phyloP scores from a whole-genome alignment of 805 yeast genomes.

The Saccharomycopsis microspora region DNA sequence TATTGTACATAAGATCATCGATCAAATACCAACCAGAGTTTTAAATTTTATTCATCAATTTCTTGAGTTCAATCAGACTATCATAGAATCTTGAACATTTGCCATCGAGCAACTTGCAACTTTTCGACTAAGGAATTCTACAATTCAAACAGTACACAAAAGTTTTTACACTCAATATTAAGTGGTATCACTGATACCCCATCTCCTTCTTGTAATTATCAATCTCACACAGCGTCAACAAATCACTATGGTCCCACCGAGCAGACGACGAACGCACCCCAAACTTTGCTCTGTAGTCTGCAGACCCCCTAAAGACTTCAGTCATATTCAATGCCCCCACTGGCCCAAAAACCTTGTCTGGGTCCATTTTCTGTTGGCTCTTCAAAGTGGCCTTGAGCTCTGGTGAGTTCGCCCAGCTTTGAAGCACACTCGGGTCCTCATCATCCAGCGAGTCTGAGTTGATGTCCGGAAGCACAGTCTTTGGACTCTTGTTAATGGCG shows the following conservation, averaged over 20 bases:
- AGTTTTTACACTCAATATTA: neutral
- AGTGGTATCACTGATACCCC: constrained; percentile 32
- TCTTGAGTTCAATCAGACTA: no score
- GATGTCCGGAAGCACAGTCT: constrained; percentile 32
- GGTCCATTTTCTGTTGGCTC: constrained; percentile 44
- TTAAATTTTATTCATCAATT: no score
- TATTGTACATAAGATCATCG: no score
- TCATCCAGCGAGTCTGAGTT: constrained; percentile 45
- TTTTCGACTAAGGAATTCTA: no score
- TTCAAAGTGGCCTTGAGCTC: constrained; percentile 34
- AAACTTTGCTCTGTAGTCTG: neutral
- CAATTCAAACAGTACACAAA: no score
- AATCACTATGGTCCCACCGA: constrained; percentile 9
- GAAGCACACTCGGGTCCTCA: constrained; percentile 34
- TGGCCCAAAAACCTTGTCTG: constrained; percentile 63
- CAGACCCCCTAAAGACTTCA: constrained; percentile 44
- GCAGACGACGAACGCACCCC: constrained; percentile 11
- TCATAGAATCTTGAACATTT: no score
- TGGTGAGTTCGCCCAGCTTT: constrained; percentile 56
- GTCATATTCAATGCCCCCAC: constrained; percentile 59
- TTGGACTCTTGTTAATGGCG: constrained; percentile 2
- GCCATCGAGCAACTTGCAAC: no score
- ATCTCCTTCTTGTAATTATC: constrained; percentile 10
- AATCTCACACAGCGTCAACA: constrained; percentile 4
- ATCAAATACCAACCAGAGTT: no score